Percentiles rank a stretch among this genome's conserved stretches.
Evolutionary conservation across 768 basidiomycete genomes (phyloP).

Genomic region (Suillus cothurnatus): DNA sequence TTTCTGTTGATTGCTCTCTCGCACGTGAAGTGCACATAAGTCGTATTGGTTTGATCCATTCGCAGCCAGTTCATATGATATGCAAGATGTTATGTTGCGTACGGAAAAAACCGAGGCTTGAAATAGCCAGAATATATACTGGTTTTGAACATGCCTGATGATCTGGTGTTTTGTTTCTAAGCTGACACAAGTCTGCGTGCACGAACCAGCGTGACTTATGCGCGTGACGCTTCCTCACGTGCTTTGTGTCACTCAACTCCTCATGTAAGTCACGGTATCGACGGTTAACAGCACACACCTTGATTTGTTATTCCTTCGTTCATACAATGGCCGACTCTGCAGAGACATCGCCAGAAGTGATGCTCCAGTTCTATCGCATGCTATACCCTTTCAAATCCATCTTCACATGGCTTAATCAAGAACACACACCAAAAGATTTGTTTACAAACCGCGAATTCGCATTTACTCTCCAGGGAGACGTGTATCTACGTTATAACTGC

Average conservation of each 20-base stretch:
- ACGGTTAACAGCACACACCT: neutral
- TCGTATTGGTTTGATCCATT: neutral
- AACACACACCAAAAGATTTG: conserved; percentile 72
- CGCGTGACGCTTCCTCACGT: conserved; percentile 23
- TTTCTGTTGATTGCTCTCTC: neutral
- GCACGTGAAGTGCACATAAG: neutral
- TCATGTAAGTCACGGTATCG: too few relatives aligned
- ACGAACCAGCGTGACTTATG: conserved; percentile 2
- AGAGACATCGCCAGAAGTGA: conserved; percentile 57
- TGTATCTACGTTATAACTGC: conserved; percentile 94
- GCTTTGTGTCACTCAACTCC: conserved; percentile 16
- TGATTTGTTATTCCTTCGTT: conserved; percentile 6
- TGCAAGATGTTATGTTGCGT: neutral
- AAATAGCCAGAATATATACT: too few relatives aligned
- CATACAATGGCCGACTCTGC: conserved; percentile 17
- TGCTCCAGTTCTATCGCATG: conserved; percentile 82
- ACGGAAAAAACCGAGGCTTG: neutral
- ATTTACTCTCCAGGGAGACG: conserved; percentile 88
- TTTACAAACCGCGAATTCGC: conserved; percentile 97
- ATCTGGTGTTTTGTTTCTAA: neutral
- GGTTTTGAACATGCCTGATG: too few relatives aligned
- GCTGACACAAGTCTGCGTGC: neutral
- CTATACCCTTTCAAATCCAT: conserved; percentile 95
- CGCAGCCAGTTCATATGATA: neutral
- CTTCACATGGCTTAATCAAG: conserved; percentile 94